phyloP scores from a whole-genome alignment of 2,329 filamentous ascomycete genomes.

The Knoxdaviesia capensis region DNA sequence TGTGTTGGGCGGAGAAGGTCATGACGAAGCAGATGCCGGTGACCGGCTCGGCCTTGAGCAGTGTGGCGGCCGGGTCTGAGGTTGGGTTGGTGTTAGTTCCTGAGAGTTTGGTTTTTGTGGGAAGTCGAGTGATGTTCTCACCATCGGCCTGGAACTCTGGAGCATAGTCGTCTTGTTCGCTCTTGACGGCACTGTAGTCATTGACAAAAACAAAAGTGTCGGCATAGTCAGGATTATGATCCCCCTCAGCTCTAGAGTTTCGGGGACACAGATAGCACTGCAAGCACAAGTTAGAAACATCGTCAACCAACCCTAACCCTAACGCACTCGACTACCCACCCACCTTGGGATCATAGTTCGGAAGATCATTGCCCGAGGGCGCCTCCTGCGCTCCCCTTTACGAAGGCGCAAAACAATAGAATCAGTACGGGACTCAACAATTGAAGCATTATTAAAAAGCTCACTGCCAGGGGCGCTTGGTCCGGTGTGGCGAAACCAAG shows the following conservation, averaged over 20 bases:
- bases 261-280: slow-evolving; percentile 89
- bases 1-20: slow-evolving; percentile 79
- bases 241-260: slow-evolving; percentile 74
- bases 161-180: slow-evolving; percentile 65
- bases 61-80: slow-evolving; percentile 49
- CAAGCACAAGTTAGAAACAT: slow-evolving; percentile 3
- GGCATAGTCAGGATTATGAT: slow-evolving; percentile 68
- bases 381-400: slow-evolving; percentile 57
- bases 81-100: neutral
- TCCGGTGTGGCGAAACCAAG: slow-evolving; percentile 86
- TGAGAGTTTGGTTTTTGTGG: neutral
- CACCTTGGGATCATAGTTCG: slow-evolving; percentile 61
- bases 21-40: slow-evolving; percentile 95
- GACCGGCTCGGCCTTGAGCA: slow-evolving; percentile 68
- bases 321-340: slow-evolving; percentile 7
- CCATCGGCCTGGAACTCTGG: slow-evolving; percentile 18
- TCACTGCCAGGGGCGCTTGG: slow-evolving; percentile 96
- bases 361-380: slow-evolving; percentile 46
- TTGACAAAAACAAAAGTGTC: slow-evolving; percentile 90
- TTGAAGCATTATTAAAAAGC: slow-evolving; percentile 12
- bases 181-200: slow-evolving; percentile 93
- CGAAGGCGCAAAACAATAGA: neutral
- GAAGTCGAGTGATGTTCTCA: slow-evolving; percentile 2
- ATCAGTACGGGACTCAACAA: neutral
- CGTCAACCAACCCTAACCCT: neutral